Conservation (phyloP, 2,329 filamentous ascomycete genomes). For the Colletotrichum sp. region DNA sequence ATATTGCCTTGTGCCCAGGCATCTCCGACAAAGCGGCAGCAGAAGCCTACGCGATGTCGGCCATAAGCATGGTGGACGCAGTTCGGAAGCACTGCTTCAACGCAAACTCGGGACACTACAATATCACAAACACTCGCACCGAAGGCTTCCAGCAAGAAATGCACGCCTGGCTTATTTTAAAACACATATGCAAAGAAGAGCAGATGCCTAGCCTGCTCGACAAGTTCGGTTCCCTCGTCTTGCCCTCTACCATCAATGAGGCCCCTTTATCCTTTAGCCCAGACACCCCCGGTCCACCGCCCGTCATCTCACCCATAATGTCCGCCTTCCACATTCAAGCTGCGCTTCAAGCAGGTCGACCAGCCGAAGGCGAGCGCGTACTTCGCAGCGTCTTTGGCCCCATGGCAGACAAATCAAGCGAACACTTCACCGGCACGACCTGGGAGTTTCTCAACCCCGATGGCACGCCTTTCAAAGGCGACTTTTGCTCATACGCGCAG, state of each 20-base stretch:
- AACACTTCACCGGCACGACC: not conserved
- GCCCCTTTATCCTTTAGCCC: not conserved
- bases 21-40: not conserved
- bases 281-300: not conserved
- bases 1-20: not conserved
- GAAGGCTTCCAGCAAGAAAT: not conserved
- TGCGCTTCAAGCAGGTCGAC: not conserved
- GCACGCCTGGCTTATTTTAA: not conserved
- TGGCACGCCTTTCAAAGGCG: not conserved
- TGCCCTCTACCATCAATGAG: not conserved
- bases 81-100: not conserved
- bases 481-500: not conserved
- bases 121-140: not conserved
- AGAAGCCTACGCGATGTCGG: not conserved
- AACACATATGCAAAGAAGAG: not conserved
- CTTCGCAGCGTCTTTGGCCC: not conserved
- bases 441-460: not conserved
- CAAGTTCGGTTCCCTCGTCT: not conserved
- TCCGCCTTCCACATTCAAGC: not conserved
- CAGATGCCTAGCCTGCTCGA: not conserved
- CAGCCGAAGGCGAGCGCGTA: not conserved
- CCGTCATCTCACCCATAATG: not conserved
- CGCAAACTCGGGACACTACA: not conserved
- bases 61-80: not conserved
- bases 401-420: not conserved